These are phyloP conservation scores for Saksenaea oblongispora DNA, from an alignment of 371 early-diverging fungal genomes.

Conservation along the genomic window DNA sequence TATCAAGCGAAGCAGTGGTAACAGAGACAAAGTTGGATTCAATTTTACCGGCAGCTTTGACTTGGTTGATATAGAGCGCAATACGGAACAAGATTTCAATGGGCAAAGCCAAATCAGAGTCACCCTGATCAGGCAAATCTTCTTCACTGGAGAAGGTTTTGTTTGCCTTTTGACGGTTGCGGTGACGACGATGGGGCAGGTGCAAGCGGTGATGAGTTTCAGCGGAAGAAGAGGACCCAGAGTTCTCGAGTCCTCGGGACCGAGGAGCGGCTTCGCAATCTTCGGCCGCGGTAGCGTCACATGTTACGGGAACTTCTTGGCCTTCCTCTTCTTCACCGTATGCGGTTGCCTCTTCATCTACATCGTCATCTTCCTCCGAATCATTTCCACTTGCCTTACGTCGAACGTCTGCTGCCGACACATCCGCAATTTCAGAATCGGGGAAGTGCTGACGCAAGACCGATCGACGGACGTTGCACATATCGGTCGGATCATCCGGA, in stretches of 20 bases:
- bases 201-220: background rate
- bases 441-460: conserved; percentile 31
- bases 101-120: conserved; percentile 57
- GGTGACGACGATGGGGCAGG: conserved; percentile 9
- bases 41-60: conserved; percentile 46
- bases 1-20: conserved; percentile 46
- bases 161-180: conserved; percentile 3
- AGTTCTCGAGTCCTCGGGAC: conserved; percentile 3
- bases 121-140: conserved; percentile 41
- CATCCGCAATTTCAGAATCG: conserved; percentile 23
- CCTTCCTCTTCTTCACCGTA: conserved; percentile 10
- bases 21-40: conserved; percentile 53
- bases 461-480: conserved; percentile 35
- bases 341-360: background rate
- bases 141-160: conserved; percentile 31
- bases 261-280: conserved; percentile 1
- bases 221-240: background rate
- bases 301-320: conserved; percentile 3
- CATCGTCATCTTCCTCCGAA: background rate
- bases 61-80: conserved; percentile 52
- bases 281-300: background rate
- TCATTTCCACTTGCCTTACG: background rate
- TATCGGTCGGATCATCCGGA: conserved; percentile 34
- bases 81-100: conserved; percentile 59
- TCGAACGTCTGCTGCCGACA: conserved; percentile 17